A percentile compares a stretch with the other conserved stretches of the same genome.
phyloP scores from a whole-genome alignment of 495 filamentous ascomycete genomes.

The Penicillium ochrochloron region DNA sequence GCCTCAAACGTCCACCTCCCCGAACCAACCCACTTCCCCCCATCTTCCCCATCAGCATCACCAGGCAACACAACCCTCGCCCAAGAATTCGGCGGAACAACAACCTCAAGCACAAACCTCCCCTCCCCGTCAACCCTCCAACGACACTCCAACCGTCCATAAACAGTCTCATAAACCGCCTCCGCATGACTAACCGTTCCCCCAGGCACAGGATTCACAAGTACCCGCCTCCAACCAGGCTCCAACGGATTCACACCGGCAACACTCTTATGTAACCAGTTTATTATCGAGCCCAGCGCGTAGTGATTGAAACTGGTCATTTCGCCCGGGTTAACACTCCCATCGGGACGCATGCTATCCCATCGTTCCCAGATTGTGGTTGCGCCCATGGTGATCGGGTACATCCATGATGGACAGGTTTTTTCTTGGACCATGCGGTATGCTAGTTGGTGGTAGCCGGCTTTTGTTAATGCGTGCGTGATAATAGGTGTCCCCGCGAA shows the following conservation, averaged over 20 bases:
- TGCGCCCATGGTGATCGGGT: constrained; percentile 54
- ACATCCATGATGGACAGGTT: constrained; percentile 53
- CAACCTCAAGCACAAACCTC: constrained; percentile 26
- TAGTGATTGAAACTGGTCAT: constrained; percentile 64
- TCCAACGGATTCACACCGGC: constrained; percentile 27
- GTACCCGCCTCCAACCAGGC: constrained; percentile 36
- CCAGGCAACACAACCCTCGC: constrained; percentile 31
- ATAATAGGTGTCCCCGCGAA: constrained; percentile 60
- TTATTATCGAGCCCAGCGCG: constrained; percentile 47
- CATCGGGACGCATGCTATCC: constrained; percentile 57
- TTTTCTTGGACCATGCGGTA: constrained; percentile 48
- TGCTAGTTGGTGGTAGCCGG: constrained; percentile 32
- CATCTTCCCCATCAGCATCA: constrained; percentile 20
- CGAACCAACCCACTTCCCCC: constrained; percentile 28
- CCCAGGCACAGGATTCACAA: constrained; percentile 34
- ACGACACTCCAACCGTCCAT: constrained; percentile 31
- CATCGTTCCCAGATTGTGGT: constrained; percentile 63
- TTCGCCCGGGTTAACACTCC: constrained; percentile 52
- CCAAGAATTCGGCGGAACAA: constrained; percentile 37
- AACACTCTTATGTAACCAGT: constrained; percentile 37
- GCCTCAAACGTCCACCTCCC: constrained; percentile 20
- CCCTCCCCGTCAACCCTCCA: constrained; percentile 25
- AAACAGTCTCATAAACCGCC: constrained; percentile 33
- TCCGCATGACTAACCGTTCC: constrained; percentile 30
- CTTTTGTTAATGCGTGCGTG: constrained; percentile 44